Evolutionary conservation across 2,329 filamentous ascomycete genomes (phyloP).

Genomic region (Ophiostoma triangulosporum): DNA sequence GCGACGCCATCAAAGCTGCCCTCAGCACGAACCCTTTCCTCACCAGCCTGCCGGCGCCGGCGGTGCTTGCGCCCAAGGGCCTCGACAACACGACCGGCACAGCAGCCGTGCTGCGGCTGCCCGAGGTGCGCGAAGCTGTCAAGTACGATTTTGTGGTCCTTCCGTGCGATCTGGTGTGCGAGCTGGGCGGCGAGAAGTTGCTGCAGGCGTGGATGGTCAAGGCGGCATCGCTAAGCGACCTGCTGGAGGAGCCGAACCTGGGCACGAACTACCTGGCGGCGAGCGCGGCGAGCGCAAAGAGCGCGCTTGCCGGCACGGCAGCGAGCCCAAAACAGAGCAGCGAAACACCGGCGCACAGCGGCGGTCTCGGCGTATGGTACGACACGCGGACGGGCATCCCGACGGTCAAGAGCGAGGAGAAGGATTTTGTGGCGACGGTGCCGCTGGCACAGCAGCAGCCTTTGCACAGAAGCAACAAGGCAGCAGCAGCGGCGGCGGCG

Average conservation of each 20-base stretch:
- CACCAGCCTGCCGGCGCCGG: conserved; percentile 57
- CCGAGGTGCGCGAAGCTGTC: conserved; percentile 66
- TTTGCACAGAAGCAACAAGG: conserved; percentile 16
- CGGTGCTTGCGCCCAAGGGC: conserved; percentile 61
- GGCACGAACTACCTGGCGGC: background rate
- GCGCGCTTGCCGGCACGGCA: background rate
- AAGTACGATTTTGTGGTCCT: conserved; percentile 79
- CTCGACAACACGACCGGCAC: conserved; percentile 79
- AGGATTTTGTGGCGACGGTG: conserved; percentile 76
- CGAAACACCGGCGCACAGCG: conserved; percentile 35
- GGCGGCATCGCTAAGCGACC: conserved; percentile 53
- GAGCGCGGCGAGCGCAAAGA: conserved; percentile 15
- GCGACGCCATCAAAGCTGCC: conserved; percentile 52
- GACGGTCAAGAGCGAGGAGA: conserved; percentile 77
- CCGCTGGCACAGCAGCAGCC: conserved; percentile 22
- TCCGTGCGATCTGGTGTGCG: conserved; percentile 87
- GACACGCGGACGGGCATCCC: conserved; percentile 58
- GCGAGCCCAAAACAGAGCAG: background rate
- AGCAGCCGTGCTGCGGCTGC: conserved; percentile 72
- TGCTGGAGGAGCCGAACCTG: conserved; percentile 32
- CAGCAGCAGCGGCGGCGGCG: background rate
- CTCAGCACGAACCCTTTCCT: conserved; percentile 67
- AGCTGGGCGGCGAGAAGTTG: conserved; percentile 69
- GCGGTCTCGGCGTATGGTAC: conserved; percentile 84
- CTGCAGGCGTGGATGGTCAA: conserved; percentile 88